These are phyloP conservation scores for Backusella westeae DNA, from an alignment of 192 early-diverging fungal genomes.

Conservation along the genomic window DNA sequence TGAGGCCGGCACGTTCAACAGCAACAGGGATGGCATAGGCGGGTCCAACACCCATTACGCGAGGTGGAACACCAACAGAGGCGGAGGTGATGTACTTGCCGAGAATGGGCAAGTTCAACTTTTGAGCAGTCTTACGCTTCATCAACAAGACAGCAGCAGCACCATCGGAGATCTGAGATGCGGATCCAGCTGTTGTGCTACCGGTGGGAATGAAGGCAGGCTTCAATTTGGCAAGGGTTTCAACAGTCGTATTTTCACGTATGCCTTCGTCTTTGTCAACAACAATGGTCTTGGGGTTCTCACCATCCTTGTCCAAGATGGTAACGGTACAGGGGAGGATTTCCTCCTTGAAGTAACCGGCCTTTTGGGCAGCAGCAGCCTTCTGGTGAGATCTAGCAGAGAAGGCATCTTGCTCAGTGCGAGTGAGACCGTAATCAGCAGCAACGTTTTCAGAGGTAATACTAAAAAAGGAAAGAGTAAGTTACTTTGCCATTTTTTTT, in stretches of 20 bases:
- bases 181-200: slow-evolving; percentile 90
- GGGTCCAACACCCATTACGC: slow-evolving; percentile 97
- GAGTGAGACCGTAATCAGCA: slow-evolving; percentile 78
- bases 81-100: slow-evolving; percentile 86
- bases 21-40: slow-evolving; percentile 92
- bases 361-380: slow-evolving; percentile 86
- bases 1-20: slow-evolving; percentile 75
- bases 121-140: slow-evolving; percentile 88
- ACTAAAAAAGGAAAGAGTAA: slow-evolving; percentile 30
- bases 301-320: slow-evolving; percentile 75
- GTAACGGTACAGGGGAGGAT: slow-evolving; percentile 80
- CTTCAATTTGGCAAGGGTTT: slow-evolving; percentile 79
- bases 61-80: slow-evolving; percentile 84
- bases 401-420: slow-evolving; percentile 90
- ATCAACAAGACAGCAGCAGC: slow-evolving; percentile 95
- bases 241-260: slow-evolving; percentile 74
- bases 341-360: slow-evolving; percentile 89
- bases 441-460: slow-evolving; percentile 98
- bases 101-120: slow-evolving; percentile 78
- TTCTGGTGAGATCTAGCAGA: slow-evolving; percentile 83
- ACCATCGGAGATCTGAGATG: slow-evolving; percentile 98
- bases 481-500: not conserved
- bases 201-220: slow-evolving; percentile 85
- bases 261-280: slow-evolving; percentile 93
- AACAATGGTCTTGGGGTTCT: slow-evolving; percentile 57